Evolutionary conservation across 1,139 yeast species (phyloP), one percentile per base, ranked within the genome.

Genomic region (Kodamaea arcana): DNA sequence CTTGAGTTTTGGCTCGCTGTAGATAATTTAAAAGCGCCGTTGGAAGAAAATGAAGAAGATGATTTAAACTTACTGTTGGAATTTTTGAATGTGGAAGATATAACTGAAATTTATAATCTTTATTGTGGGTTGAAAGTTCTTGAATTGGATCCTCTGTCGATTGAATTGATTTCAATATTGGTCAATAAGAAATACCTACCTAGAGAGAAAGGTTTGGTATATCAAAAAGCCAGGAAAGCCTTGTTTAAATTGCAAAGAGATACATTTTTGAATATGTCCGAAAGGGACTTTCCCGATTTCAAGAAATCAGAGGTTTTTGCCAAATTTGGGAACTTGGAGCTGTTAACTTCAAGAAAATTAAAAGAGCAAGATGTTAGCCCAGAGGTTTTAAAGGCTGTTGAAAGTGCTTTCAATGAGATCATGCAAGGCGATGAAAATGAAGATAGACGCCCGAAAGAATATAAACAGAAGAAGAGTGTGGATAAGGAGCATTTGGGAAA

Each of bases 1-100:
- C 52, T 86, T 3, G 78, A 76, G 31, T 80, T 79, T 41, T 86
- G 90, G 84, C 56, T 73, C 9, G 71, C 77, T 0, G 82, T 84
- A 2, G 85, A 86, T 42, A 66, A 72, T 1, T 67, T 85, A 25
- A 77, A 79, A 47, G 84, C 83, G 33, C 95, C 95, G 0, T 56
- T 84, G 17, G 92, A 83, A 40, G 80, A 72, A 41, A 55, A 46
- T 16, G 52, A 41, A 29, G 54, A 50, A 8, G 62, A 54, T 14
- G 47, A 53, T 8, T 42, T 60, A 23, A 48, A 60, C 2, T 41
- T 67, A 14, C 60, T 61, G 12, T 51, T 62, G 11, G 70, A 66
- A 33, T 65, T 71, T 44, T 58, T 74, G 0, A 69, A 65, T 32
- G 54, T 64, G 3, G 71, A 68, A 12, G 83, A 78, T 36, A 65